Evolutionary conservation across 192 early-diverging fungal species (phyloP).

Genomic region (Helicostylum pulchrum): DNA sequence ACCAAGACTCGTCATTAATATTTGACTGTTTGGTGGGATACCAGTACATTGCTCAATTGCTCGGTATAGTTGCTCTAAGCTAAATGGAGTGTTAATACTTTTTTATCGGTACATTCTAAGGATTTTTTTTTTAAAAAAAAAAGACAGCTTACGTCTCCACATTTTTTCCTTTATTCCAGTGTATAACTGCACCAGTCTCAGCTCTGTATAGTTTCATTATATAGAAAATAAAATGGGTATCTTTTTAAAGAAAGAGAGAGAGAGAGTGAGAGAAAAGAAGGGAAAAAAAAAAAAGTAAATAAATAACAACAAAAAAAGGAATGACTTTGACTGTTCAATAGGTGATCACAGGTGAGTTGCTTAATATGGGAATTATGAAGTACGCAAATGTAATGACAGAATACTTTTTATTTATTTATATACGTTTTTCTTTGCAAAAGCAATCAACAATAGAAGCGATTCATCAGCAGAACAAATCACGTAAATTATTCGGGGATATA

Average conservation of each 20-base stretch:
- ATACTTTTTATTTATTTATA: too few relatives aligned
- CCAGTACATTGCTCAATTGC: slow-evolving; percentile 42
- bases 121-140: background rate
- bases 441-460: too few relatives aligned
- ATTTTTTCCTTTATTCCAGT: slow-evolving; percentile 12
- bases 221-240: background rate
- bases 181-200: slow-evolving; percentile 50
- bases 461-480: too few relatives aligned
- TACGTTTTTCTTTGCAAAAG: too few relatives aligned
- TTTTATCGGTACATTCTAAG: background rate
- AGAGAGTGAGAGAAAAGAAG: background rate
- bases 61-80: slow-evolving; percentile 28
- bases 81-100: slow-evolving; percentile 13
- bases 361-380: too few relatives aligned
- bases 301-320: background rate
- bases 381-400: too few relatives aligned
- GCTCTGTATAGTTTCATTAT: slow-evolving; percentile 55
- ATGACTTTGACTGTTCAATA: background rate
- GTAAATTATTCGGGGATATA: too few relatives aligned
- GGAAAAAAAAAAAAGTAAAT: background rate
- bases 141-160: slow-evolving; percentile 14
- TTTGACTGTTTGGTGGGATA: slow-evolving; percentile 45
- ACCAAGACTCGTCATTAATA: slow-evolving; percentile 53
- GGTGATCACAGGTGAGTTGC: too few relatives aligned
- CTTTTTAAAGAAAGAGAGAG: background rate